These are phyloP conservation scores for Linnemannia zychae DNA, from an alignment of 192 early-diverging fungal genomes.

Conservation along the genomic window DNA sequence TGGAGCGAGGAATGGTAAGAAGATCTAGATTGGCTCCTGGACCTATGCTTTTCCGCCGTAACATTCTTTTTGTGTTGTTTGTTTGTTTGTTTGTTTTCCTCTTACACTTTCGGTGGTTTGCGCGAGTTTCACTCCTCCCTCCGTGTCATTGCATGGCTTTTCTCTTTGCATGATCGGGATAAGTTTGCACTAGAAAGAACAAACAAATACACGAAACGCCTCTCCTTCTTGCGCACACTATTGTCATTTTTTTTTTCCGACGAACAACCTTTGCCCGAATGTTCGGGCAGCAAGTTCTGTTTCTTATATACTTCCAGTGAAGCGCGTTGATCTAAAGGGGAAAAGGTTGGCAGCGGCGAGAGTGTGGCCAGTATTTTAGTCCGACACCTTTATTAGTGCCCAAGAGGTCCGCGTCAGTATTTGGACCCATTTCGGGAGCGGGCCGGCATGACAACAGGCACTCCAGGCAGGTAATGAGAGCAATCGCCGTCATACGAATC, in stretches of 20 bases:
- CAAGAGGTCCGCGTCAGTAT: neutral
- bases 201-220: neutral
- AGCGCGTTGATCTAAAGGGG: neutral
- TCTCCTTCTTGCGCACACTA: neutral
- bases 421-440: neutral
- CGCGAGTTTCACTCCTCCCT: too few relatives aligned
- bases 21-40: too few relatives aligned
- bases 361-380: neutral
- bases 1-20: too few relatives aligned
- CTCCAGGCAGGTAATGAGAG: neutral
- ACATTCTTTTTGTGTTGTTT: too few relatives aligned
- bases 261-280: neutral
- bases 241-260: neutral
- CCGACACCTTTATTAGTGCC: neutral
- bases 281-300: neutral
- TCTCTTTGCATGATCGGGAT: too few relatives aligned
- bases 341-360: neutral
- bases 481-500: neutral
- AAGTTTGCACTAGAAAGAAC: too few relatives aligned
- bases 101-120: too few relatives aligned
- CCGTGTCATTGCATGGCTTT: too few relatives aligned
- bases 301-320: neutral
- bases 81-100: too few relatives aligned
- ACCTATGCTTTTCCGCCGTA: too few relatives aligned
- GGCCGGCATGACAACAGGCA: neutral